A percentile compares a stretch with the other conserved stretches of the same genome.
Evolutionary conservation across 495 filamentous ascomycete genomes (phyloP).

Genomic region (Lepidopterella palustris): DNA sequence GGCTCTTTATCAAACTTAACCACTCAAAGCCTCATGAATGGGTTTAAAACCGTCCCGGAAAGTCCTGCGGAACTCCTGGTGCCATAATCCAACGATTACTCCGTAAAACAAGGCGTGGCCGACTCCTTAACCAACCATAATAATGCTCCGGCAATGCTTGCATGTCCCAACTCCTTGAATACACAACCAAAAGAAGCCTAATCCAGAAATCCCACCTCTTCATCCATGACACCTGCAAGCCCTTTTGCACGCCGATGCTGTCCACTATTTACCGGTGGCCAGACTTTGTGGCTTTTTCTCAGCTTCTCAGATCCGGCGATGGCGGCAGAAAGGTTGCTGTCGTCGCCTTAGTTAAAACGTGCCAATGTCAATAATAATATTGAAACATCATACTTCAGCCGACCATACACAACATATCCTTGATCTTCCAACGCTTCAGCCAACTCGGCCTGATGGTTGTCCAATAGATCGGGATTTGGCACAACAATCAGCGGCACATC

Average conservation of each 20-base stretch:
- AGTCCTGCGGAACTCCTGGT: no score
- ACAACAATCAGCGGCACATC: slow-evolving; percentile 72
- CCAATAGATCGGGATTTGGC: slow-evolving; percentile 72
- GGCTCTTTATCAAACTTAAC: no score
- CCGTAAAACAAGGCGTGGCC: no score
- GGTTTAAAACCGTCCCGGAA: no score
- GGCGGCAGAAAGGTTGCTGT: slow-evolving; percentile 44
- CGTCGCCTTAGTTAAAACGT: slow-evolving; percentile 1
- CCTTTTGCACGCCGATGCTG: slow-evolving; percentile 36
- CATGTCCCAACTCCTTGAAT: not conserved
- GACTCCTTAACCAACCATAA: not conserved
- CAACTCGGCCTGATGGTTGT: slow-evolving; percentile 88
- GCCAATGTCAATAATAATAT: not conserved
- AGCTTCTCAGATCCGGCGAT: slow-evolving; percentile 42
- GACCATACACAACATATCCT: slow-evolving; percentile 63
- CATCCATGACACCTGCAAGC: slow-evolving; percentile 48
- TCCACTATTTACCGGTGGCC: slow-evolving; percentile 46
- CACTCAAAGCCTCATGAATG: no score
- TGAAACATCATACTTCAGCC: slow-evolving; percentile 49
- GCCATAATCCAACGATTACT: no score
- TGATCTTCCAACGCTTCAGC: slow-evolving; percentile 62
- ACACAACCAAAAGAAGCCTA: slow-evolving; percentile 12
- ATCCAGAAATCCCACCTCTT: slow-evolving; percentile 54
- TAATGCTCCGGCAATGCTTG: not conserved
- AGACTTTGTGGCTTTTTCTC: slow-evolving; percentile 36